phyloP scores from a whole-genome alignment of 2,329 filamentous ascomycete genomes.

The Phialemoniopsis sp. region DNA sequence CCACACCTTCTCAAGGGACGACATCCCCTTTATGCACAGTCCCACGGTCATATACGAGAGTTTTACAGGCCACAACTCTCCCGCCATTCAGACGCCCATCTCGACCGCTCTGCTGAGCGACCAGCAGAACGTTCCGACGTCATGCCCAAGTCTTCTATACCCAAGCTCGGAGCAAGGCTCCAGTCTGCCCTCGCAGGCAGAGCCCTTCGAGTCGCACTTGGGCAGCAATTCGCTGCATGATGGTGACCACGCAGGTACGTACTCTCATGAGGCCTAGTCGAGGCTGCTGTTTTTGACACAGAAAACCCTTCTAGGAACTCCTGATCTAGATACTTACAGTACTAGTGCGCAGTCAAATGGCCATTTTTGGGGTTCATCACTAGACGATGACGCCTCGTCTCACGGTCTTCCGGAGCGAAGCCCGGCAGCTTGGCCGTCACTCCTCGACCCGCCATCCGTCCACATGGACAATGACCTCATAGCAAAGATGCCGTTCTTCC shows the following conservation, averaged over 20 bases:
- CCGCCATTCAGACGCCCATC: conserved; percentile 50
- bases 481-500: conserved; percentile 78
- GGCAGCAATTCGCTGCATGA: conserved; percentile 49
- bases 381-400: conserved; percentile 40
- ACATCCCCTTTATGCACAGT: conserved; percentile 52
- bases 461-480: conserved; percentile 61
- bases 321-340: conserved; percentile 49
- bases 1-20: conserved; percentile 49
- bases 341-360: conserved; percentile 43
- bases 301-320: conserved; percentile 34
- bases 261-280: conserved; percentile 19
- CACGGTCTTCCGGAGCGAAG: conserved; percentile 28
- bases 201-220: conserved; percentile 52
- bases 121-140: conserved; percentile 50
- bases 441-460: conserved; percentile 39
- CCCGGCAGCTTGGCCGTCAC: conserved; percentile 32
- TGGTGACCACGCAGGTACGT: conserved; percentile 53
- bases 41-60: conserved; percentile 54
- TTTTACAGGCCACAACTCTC: conserved; percentile 48
- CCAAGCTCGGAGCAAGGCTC: conserved; percentile 57
- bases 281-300: conserved; percentile 15
- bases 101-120: conserved; percentile 48
- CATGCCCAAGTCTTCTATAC: conserved; percentile 58
- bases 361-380: conserved; percentile 41
- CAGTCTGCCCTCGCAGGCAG: conserved; percentile 56